Evolutionary conservation across 2,329 filamentous ascomycete species (phyloP).

Genomic region (Penicillium glabrum): DNA sequence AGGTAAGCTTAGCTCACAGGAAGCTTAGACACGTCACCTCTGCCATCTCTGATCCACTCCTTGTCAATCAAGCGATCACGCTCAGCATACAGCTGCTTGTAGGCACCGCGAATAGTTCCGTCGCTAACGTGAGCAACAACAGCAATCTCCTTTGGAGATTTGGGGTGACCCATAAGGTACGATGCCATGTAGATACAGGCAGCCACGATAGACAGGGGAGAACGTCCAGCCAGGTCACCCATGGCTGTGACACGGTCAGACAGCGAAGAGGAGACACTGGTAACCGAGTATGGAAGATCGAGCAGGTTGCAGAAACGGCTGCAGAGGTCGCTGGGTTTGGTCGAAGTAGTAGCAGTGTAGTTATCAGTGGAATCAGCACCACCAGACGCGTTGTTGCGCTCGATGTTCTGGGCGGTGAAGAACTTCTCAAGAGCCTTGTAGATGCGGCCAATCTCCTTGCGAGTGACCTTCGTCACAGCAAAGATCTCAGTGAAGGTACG

Average conservation of each 20-base stretch:
- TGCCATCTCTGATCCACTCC: conserved; percentile 71
- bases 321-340: conserved; percentile 80
- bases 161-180: conserved; percentile 76
- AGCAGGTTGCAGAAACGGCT: conserved; percentile 87
- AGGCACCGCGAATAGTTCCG: conserved; percentile 93
- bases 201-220: conserved; percentile 88
- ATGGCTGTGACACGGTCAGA: conserved; percentile 75
- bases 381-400: conserved; percentile 55
- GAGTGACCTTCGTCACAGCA: conserved; percentile 86
- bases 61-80: conserved; percentile 72
- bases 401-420: conserved; percentile 70
- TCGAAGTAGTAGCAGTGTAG: conserved; percentile 74
- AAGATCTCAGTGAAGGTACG: conserved; percentile 95
- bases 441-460: conserved; percentile 95
- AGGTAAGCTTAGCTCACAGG: conserved; percentile 49
- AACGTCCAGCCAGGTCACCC: conserved; percentile 84
- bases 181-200: conserved; percentile 97
- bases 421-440: conserved; percentile 94
- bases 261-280: conserved; percentile 75
- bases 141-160: conserved; percentile 83
- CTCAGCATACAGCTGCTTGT: conserved; percentile 79
- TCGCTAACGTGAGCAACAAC: conserved; percentile 86
- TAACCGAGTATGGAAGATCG: conserved; percentile 70
- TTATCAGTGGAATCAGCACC: conserved; percentile 51
- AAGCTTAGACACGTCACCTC: conserved; percentile 69